phyloP scores from a whole-genome alignment of 345 rosid genomes.

The Hypericum perforatum region DNA sequence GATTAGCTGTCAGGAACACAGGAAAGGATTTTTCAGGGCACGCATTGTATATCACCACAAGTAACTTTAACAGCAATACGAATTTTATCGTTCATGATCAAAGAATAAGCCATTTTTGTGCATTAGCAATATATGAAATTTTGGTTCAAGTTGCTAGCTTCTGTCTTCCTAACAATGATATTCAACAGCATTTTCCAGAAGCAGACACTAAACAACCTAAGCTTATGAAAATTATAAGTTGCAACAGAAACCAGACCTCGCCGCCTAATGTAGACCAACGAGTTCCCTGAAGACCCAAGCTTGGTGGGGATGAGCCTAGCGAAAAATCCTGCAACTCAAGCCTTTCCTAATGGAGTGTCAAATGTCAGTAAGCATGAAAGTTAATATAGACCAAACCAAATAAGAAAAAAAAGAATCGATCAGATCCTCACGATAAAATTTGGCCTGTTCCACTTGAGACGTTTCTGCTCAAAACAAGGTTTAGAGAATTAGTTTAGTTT shows the following conservation, averaged over 20 bases:
- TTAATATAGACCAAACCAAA: constrained; percentile 8
- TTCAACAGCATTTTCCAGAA: too few relatives aligned
- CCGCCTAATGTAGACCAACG: constrained; percentile 73
- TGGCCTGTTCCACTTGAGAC: constrained; percentile 56
- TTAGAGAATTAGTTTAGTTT: constrained; percentile 9
- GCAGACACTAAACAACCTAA: too few relatives aligned
- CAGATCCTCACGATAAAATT: constrained; percentile 60
- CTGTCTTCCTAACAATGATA: too few relatives aligned
- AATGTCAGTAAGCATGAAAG: constrained; percentile 8
- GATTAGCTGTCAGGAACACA: constrained; percentile 40
- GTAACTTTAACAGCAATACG: too few relatives aligned
- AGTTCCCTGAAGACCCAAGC: constrained; percentile 71
- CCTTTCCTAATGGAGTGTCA: constrained; percentile 45
- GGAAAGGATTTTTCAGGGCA: constrained; percentile 10
- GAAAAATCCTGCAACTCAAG: constrained; percentile 77
- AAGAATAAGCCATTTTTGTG: too few relatives aligned
- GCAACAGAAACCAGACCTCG: constrained; percentile 46
- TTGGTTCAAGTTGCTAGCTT: too few relatives aligned
- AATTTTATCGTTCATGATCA: too few relatives aligned
- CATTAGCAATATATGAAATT: too few relatives aligned
- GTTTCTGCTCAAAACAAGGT: constrained; percentile 53
- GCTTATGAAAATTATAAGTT: too few relatives aligned
- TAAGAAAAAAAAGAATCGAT: constrained; percentile 7
- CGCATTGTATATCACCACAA: constrained; percentile 1
- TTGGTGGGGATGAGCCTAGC: constrained; percentile 68